Evolutionary conservation across 2,329 filamentous ascomycete genomes (phyloP), one percentile per base, ranked within the genome.

Genomic region (Penicillium polonicum): DNA sequence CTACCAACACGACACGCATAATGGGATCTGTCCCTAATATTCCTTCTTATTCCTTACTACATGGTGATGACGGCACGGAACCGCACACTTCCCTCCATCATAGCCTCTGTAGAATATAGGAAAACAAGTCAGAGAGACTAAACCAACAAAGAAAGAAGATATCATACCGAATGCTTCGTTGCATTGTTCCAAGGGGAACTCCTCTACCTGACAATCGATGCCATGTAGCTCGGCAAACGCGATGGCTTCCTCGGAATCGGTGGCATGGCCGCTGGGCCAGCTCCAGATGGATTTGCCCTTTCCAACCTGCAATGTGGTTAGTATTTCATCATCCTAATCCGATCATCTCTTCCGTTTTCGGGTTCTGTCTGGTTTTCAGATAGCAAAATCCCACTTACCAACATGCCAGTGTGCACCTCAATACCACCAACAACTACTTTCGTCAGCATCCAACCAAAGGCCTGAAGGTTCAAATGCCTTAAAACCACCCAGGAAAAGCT

Each of bases 241-340:
- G 45, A 84, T 82, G 2, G 81, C 78, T 59, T 84, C 82, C 63
- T 84, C 81, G 8, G 70, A 73, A 61, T 85, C 82, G 15, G 79
- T 69, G 2, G 80, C 78, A 60, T 84, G 81, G 5, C 82, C 82
- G 12, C 73, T 75, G 0, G 82, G 82, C 82, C 82, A 85, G 12
- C 41, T 43, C 41, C 41, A 43, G 15, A 43, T 43, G 8, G 41
- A 43, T 12, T 43, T 43, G 9, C 41, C 41, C 15, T 27, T 43
- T 27, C 41, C 41, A 2, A 43, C 41, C 23, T 43, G n/a, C 4
- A 43, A 2, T n/a, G 15, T 2, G 4, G 5, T 43, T n/a, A 25
- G 21, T 17, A n/a, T 25, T 12, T 15, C 1, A 15, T 41, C 5
- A 1, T 5, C 12, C 13, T 6, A 13, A 13, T 39, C 9, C 2